Percentiles rank a stretch among this genome's conserved stretches.
Evolutionary conservation across 2,329 filamentous ascomycete genomes (phyloP).

Genomic region (Bipolaris cookei): DNA sequence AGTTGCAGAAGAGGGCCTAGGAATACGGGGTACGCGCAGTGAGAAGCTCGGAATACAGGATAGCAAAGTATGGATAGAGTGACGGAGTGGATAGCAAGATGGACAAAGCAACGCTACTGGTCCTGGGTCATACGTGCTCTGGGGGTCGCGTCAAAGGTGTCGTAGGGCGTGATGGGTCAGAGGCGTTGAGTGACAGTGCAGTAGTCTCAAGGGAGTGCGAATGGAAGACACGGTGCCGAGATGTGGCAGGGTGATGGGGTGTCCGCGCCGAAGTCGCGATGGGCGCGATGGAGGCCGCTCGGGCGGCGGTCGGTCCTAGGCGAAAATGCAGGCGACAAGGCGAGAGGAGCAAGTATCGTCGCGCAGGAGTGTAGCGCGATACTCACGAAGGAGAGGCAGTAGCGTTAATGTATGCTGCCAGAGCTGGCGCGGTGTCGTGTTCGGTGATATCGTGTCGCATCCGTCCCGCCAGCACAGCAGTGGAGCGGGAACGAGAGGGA

Average conservation of each 20-base stretch:
- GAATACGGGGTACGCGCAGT: slow-evolving; percentile 11
- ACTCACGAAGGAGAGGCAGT: slow-evolving; percentile 24
- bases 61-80: slow-evolving; percentile 9
- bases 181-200: slow-evolving; percentile 8
- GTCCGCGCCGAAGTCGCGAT: slow-evolving; percentile 30
- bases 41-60: slow-evolving; percentile 10
- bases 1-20: slow-evolving; percentile 9
- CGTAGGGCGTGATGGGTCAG: slow-evolving; percentile 1
- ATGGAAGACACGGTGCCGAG: slow-evolving; percentile 4
- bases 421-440: slow-evolving; percentile 35
- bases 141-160: slow-evolving; percentile 10
- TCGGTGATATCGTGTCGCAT: slow-evolving; percentile 44
- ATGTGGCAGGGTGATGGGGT: slow-evolving; percentile 16
- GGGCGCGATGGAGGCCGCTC: slow-evolving; percentile 25
- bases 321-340: slow-evolving; percentile 35
- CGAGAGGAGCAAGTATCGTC: slow-evolving; percentile 15
- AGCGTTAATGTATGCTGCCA: slow-evolving; percentile 24
- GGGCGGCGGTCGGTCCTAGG: slow-evolving; percentile 32
- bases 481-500: slow-evolving; percentile 24
- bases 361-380: slow-evolving; percentile 34
- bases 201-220: neutral
- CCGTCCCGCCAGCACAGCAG: slow-evolving; percentile 38
- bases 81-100: slow-evolving; percentile 7
- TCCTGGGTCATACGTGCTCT: slow-evolving; percentile 24
- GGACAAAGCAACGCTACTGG: slow-evolving; percentile 14